These are phyloP conservation scores for Blastobotrys apis DNA, from an alignment of 1,139 yeast genomes.

Conservation along the genomic window DNA sequence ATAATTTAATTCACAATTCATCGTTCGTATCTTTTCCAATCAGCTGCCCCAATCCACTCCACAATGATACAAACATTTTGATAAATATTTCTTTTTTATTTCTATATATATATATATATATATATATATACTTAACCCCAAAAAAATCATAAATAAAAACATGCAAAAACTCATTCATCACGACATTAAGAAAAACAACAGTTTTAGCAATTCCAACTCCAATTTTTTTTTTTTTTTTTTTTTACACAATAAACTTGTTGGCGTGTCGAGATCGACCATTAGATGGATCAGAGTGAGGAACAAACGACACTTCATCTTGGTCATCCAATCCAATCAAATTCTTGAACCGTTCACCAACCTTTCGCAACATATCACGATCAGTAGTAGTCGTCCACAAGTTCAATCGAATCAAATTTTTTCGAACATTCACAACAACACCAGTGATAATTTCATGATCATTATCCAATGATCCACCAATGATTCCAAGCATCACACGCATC, in stretches of 20 bases:
- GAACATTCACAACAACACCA: conserved; percentile 88
- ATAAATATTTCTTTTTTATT: too few species aligned
- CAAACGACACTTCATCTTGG: conserved; percentile 70
- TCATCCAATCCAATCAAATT: conserved; percentile 66
- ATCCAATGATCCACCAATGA: conserved; percentile 94
- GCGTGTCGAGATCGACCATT: neutral
- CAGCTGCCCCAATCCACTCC: too few species aligned
- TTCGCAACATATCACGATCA: conserved; percentile 45
- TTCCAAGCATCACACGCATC: conserved; percentile 85
- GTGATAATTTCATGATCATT: conserved; percentile 81
- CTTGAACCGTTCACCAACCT: conserved; percentile 75
- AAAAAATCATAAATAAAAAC: too few species aligned
- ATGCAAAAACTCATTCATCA: neutral
- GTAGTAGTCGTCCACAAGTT: conserved; percentile 91
- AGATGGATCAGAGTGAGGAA: conserved; percentile 45
- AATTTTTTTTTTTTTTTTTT: too few species aligned
- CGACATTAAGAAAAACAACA: neutral
- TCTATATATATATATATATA: too few species aligned
- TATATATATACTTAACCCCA: too few species aligned
- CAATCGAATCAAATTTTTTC: conserved; percentile 78
- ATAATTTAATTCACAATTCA: too few species aligned
- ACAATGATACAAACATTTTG: too few species aligned
- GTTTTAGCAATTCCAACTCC: too few species aligned
- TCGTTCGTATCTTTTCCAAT: too few species aligned
- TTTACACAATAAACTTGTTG: conserved; percentile 2